Evolutionary conservation across 2,329 filamentous ascomycete genomes (phyloP).

Genomic region (Pestalotiopsis sp.): DNA sequence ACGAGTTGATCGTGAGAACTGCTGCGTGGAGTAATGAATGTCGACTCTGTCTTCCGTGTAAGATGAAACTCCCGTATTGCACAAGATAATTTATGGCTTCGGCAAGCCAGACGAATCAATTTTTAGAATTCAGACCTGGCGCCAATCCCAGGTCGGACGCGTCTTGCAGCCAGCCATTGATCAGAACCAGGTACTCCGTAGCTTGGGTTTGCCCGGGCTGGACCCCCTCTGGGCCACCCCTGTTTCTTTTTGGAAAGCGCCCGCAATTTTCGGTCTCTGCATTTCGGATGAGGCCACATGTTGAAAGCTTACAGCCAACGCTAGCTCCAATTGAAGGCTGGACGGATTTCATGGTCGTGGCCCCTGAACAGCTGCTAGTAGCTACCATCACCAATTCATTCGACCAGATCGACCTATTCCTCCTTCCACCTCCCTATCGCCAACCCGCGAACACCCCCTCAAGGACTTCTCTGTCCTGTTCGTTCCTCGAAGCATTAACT

Average conservation of each 20-base stretch:
- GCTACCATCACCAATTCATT: neutral
- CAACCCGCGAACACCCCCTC: neutral
- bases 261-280: conserved; percentile 3
- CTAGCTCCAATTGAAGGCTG: neutral
- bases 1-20: too few species aligned
- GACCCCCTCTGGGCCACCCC: conserved; percentile 7
- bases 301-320: conserved; percentile 7
- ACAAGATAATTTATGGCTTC: neutral
- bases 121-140: conserved; percentile 3
- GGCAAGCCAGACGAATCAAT: neutral
- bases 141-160: conserved; percentile 6
- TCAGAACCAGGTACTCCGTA: neutral
- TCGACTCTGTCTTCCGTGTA: neutral
- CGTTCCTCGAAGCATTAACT: conserved; percentile 2
- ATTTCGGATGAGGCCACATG: conserved; percentile 13
- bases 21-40: neutral
- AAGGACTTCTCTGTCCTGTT: conserved; percentile 1
- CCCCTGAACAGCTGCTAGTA: neutral
- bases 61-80: neutral
- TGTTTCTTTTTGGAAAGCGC: conserved; percentile 2
- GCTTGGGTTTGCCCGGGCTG: neutral
- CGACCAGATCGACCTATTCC: neutral
- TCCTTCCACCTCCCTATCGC: conserved; percentile 1
- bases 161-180: neutral
- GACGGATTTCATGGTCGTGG: neutral